These are phyloP conservation scores for Nicotiana otophora DNA, from an alignment of 257 asterid species.

Conservation along the genomic window DNA sequence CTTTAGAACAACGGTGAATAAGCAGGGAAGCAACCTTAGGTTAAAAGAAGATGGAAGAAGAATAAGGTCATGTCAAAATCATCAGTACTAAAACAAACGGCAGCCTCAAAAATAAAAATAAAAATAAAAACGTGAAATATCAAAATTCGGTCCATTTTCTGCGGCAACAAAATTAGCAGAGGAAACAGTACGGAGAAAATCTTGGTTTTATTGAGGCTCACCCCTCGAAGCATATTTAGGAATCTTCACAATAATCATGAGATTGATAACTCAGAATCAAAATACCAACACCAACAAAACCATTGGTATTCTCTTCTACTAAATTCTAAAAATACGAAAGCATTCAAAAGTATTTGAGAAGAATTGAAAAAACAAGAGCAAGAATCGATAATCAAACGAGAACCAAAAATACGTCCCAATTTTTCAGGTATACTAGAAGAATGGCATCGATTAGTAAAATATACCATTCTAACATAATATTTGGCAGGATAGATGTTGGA, in stretches of 20 bases:
- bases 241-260: slow-evolving; percentile 7
- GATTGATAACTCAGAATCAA: not conserved
- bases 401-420: not conserved
- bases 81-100: not conserved
- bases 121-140: not conserved
- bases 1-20: not conserved
- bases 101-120: not conserved
- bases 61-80: not conserved
- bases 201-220: slow-evolving; percentile 6
- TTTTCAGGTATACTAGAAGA: not conserved
- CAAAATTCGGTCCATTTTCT: not conserved
- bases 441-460: not conserved
- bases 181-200: not conserved
- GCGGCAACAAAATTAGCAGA: not conserved
- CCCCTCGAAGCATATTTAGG: slow-evolving; percentile 14
- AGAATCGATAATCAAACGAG: not conserved
- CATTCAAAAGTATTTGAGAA: not conserved
- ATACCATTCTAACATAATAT: not conserved
- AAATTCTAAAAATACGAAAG: not conserved
- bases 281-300: not conserved
- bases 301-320: not conserved
- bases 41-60: not conserved
- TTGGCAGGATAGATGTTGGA: not conserved
- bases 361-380: not conserved
- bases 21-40: not conserved